Base-by-base conservation (phyloP, 441 rosid genomes). In the Corymbia citriodora region DNA sequence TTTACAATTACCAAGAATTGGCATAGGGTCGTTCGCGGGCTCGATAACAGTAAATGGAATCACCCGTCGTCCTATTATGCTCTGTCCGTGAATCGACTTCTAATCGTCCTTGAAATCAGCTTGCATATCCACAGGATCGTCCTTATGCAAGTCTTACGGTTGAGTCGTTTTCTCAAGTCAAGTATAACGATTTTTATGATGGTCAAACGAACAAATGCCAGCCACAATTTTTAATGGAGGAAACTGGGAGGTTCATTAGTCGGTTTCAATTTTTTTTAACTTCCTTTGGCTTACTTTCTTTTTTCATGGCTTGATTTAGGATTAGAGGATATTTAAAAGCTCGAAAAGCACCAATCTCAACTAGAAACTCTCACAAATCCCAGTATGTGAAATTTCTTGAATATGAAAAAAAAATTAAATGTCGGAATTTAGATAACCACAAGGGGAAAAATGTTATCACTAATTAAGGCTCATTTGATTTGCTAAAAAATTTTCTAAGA, bases 221-320 rank as follows among this genome's bases (percentile, higher is more conserved):
- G 63, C n/a, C 5, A 59, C 14, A 59, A 23, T 23, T 59, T 55
- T 59, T 59, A 9, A 59, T 59, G 63, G 2, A 59, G n/a, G 63
- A 49, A 59, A 23, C 29, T 23, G 25, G n/a, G 63, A 59, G 63
- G 63, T 55, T 55, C 10, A 23, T 19, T 55, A 8, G 8, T 63
- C 33, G 17, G 14, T 7, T 14, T 29, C 40, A 36, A 13, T 61
- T 27, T n/a, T 63, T 63, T 29, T 29, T 29, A 0, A 16, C 31
- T 63, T 29, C 17, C 9, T 29, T 27, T 13, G 23, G 0, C 21
- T 23, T 57, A 11, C 63, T 23, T 0, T 21, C 4, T 9, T 21
- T 55, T 8, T 55, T 1, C 59, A 55, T 55, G 59, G 59, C 59
- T 55, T 19, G 19, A 55, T 55, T 55, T 55, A 55, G 10, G 59